Base-by-base conservation (phyloP, 805 yeast genomes). In the Candida saitoana region DNA sequence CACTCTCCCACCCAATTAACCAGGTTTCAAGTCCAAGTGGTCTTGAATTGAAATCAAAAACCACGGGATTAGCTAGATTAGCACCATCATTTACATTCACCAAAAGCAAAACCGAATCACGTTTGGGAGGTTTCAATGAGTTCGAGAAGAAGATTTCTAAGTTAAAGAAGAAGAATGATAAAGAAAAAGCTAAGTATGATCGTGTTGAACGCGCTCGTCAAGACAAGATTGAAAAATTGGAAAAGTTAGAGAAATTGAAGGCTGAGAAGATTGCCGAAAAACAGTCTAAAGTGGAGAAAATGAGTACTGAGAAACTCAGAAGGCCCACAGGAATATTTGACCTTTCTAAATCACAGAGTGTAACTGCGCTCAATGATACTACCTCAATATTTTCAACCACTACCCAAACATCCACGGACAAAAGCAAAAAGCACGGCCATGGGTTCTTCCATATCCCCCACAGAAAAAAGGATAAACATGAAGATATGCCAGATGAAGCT, bases 51-150 rank as follows among this genome's bases (percentile, higher is more conserved):
- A 51, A 47, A 37, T 37, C 57, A 15, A 50, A 60, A 30, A 53
- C 63, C 37, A 48, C 63, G 4, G 54, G 57, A 5, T 49, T 63
- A 4, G 42, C 53, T 8, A 54, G 57, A 3, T 49, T 66, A 18
- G 56, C 64, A 0, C 63, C 71, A 4, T 7, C 27, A 7, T 63
- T 66, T 48, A 65, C 71, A 3, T 63, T 66, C 47, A 64, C 55
- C 39, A 58, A 51, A 6, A 47, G 43, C 25, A 54, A 56, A 36
- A 42, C 52, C 4, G 62, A 56, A 9, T 43, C 55, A 4, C 50
- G 51, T 22, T 35, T 49, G 27, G 44, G 45, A 11, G 32, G 32
- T 12, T 35, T 38, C n/a, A 31, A 54, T 33, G 67, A 63, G 30
- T 38, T 64, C 8, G 71, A 66, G 46, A 60, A 54, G 46, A 48